phyloP scores from a whole-genome alignment of 768 basidiomycete species.

The Rhizopogon vulgaris region DNA sequence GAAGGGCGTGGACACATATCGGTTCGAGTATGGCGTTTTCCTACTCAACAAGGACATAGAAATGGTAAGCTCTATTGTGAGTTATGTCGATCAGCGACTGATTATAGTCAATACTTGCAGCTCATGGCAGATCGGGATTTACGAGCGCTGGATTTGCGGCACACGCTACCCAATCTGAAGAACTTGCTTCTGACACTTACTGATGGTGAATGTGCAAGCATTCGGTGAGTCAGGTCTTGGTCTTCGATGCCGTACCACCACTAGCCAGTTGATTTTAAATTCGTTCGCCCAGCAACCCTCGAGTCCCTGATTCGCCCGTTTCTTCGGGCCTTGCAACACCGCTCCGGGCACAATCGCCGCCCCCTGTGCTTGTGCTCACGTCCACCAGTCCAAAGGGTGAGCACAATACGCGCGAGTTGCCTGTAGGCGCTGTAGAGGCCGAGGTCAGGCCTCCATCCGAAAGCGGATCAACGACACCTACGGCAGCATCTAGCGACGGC shows the following conservation, averaged over 20 bases:
- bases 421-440: constrained; percentile 5
- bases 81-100: neutral
- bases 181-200: constrained; percentile 85
- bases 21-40: constrained; percentile 97
- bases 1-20: constrained; percentile 91
- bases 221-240: constrained; percentile 34
- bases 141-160: constrained; percentile 86
- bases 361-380: constrained; percentile 4
- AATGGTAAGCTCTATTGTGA: constrained; percentile 44
- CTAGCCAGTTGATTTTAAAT: constrained; percentile 7
- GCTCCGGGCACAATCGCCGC: constrained; percentile 14
- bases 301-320: constrained; percentile 15
- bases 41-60: constrained; percentile 97
- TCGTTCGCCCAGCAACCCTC: constrained; percentile 11
- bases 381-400: constrained; percentile 23
- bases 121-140: constrained; percentile 89
- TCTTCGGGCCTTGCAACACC: constrained; percentile 20
- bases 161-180: constrained; percentile 95
- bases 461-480: constrained; percentile 58
- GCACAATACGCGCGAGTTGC: constrained; percentile 18
- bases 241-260: neutral
- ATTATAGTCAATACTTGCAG: constrained; percentile 32
- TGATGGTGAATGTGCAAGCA: constrained; percentile 50
- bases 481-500: constrained; percentile 27
- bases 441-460: constrained; percentile 38